Evolutionary conservation across 73 alveolate genomes (phyloP), one percentile per base, ranked within the genome.

Genomic region (Loxodes magnus): DNA sequence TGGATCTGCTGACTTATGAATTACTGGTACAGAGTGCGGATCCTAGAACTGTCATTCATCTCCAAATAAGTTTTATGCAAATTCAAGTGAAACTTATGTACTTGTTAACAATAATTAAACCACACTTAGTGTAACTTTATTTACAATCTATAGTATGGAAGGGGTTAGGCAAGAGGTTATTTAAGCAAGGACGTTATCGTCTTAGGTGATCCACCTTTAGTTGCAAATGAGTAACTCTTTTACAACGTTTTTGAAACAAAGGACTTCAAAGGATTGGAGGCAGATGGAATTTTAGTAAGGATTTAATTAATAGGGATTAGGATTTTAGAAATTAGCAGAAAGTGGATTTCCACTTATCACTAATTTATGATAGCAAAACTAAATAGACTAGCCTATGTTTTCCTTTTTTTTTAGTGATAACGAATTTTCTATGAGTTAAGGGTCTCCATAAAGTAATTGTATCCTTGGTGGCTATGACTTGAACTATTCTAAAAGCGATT

Each of bases 221-320:
- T 22, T 22, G 36, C 26, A 9, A 23, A 5, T 46, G 7, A 5
- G 16, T 41, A 46, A 24, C 10, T 9, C 27, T 46, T 46, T 21
- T 5, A 25, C n/a, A 6, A 25, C 1, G 59, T 46, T 9, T 7
- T 19, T 19, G 27, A 46, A 46, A 41, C 22, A 25, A 46, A 25
- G n/a, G 59, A 46, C 17, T 46, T 46, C 17, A 0, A 3, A 7
- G 26, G 26, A 9, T 10, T 46, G 39, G n/a, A 46, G 39, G 59
- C 59, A 0, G 59, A 46, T 46, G 59, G 59, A 2, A 46, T 46
- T 10, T 46, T 46, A 46, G 59, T n/a, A n/a, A n/a, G n/a, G n/a
- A n/a, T n/a, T n/a, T n/a, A n/a, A n/a, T n/a, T n/a, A n/a, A n/a
- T n/a, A n/a, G n/a, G n/a, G 59, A 1, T 25, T 46, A 41, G 59